Conservation (phyloP, 306 rosid species). For the Trifolium dubium region DNA sequence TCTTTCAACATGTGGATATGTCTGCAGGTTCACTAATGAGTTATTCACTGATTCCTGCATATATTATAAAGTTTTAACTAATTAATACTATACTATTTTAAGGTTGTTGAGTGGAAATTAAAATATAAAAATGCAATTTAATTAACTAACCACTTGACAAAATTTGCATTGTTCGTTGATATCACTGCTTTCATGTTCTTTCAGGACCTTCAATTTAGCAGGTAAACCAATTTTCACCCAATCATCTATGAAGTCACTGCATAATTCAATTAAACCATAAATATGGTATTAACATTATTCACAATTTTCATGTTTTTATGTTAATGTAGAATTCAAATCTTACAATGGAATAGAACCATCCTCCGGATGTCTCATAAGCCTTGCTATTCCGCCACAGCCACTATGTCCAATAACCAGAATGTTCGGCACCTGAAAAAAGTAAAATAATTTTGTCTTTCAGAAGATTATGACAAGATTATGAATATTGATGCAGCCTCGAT, state of each 20-base stretch:
- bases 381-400: conserved; percentile 61
- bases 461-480: neutral
- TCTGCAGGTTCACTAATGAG: conserved; percentile 54
- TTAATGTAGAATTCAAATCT: conserved; percentile 5
- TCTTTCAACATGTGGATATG: conserved; percentile 57
- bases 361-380: conserved; percentile 69
- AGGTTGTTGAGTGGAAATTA: neutral
- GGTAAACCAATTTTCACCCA: conserved; percentile 71
- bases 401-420: conserved; percentile 74
- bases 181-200: conserved; percentile 4
- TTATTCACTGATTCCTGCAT: conserved; percentile 67
- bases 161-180: conserved; percentile 32
- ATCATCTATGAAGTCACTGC: conserved; percentile 75
- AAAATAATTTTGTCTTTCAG: too few relatives aligned
- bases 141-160: conserved; percentile 54
- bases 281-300: neutral
- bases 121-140: neutral
- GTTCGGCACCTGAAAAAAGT: conserved; percentile 52
- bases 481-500: neutral
- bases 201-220: conserved; percentile 50
- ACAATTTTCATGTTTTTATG: neutral
- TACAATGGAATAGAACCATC: conserved; percentile 55
- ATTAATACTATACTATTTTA: neutral
- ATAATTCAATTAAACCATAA: conserved; percentile 34
- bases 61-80: too few relatives aligned